Base-by-base conservation (phyloP, 2,329 filamentous ascomycete species). In the Alternaria rosae region DNA sequence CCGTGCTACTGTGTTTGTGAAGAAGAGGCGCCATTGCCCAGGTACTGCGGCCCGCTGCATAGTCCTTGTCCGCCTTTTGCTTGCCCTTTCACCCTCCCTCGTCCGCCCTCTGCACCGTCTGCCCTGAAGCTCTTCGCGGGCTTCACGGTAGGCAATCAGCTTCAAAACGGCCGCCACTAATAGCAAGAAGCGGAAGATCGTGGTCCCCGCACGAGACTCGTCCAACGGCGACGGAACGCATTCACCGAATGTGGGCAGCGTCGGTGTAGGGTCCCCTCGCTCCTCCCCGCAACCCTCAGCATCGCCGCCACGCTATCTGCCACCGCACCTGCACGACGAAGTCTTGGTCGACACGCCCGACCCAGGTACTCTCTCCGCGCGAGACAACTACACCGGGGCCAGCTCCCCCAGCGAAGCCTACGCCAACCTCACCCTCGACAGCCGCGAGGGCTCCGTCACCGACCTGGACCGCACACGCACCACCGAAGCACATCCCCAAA, bases 321-420 rank as follows among this genome's bases (percentile, higher is more conserved):
- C 86, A 63, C 83, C 85, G 56, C 86, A 87, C 76, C 78, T 88
- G 59, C 85, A 86, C 73, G 81, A 83, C 75, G 84, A 86, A 74
- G 80, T 85, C 56, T 70, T 75, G 32, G 51, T 62, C 30, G 78
- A 80, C 72, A 71, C 75, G 12, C 65, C 71, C 25, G 76, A 78
- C 57, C 52, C 72, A 32, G 66, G 44, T 45, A 70, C 57, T 28
- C 44, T 67, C 15, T 43, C 61, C 17, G 65, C 76, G 44, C 68
- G 73, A 64, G 79, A 80, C 65, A 78, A 78, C 63, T 63, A 78
- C 62, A 76, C 76, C 57, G 79, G 79, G 28, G 76, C 77, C 23
- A 82, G 81, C 71, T 85, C 82, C 13, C 83, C 85, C 35, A 85
- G 81, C 69, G 82, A 84, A 67, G 84, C 85, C 60, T 86, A 83